phyloP scores from a whole-genome alignment of 345 rosid species.

The Hibiscus syriacus region DNA sequence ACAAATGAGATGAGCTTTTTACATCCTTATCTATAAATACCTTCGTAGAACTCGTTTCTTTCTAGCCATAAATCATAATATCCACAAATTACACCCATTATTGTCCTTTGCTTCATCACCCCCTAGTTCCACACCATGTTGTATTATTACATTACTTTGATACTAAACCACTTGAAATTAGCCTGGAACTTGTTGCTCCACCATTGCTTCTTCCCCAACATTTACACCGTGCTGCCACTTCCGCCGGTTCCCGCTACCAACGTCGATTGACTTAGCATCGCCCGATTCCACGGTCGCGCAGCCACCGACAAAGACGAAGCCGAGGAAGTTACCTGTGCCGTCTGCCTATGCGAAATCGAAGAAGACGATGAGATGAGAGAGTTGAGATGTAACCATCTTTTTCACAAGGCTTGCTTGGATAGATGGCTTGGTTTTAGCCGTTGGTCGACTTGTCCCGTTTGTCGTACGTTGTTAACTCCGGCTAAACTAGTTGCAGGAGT shows the following conservation, averaged over 20 bases:
- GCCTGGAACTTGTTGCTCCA: conserved; percentile 9
- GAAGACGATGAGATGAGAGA: conserved; percentile 31
- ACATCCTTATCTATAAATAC: no score
- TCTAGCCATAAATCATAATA: background rate
- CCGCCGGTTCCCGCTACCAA: background rate
- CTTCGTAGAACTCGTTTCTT: no score
- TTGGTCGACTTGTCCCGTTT: conserved; percentile 29
- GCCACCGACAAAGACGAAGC: background rate
- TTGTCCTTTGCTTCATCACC: background rate
- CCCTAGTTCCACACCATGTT: background rate
- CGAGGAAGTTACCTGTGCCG: conserved; percentile 12
- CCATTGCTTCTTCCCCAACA: background rate
- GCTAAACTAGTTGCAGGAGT: background rate
- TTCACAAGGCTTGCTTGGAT: conserved; percentile 37
- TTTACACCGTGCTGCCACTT: background rate
- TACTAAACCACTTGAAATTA: background rate
- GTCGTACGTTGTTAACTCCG: conserved; percentile 19
- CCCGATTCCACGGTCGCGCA: background rate
- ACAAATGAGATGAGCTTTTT: no score
- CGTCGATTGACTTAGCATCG: background rate
- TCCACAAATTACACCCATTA: background rate
- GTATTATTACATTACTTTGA: background rate
- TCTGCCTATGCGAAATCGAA: conserved; percentile 21
- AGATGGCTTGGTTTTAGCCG: conserved; percentile 16
- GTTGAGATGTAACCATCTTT: conserved; percentile 31